phyloP scores from a whole-genome alignment of 495 filamentous ascomycete genomes.

The Astrocystis sublimbata region DNA sequence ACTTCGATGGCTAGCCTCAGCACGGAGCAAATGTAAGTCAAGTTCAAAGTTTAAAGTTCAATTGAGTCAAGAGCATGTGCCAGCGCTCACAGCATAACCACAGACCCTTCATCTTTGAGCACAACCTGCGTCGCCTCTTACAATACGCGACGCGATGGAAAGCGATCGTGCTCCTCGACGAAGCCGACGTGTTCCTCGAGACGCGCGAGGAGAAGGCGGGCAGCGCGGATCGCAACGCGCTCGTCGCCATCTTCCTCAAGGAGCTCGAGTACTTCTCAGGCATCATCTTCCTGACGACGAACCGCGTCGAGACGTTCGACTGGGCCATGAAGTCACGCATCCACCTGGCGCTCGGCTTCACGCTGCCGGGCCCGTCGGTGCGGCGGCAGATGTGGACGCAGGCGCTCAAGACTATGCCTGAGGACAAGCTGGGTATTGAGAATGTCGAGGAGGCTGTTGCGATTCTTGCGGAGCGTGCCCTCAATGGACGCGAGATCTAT shows the following conservation, averaged over 20 bases:
- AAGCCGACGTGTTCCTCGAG: conserved; percentile 74
- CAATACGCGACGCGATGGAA: conserved; percentile 83
- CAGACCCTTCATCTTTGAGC: conserved; percentile 67
- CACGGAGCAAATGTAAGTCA: conserved; percentile 51
- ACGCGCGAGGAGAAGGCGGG: conserved; percentile 67
- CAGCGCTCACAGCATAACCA: conserved; percentile 72
- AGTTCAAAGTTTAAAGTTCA: too few species aligned
- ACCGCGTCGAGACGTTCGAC: conserved; percentile 49
- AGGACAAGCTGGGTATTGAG: not conserved
- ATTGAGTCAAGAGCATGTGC: conserved; percentile 74
- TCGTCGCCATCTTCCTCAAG: conserved; percentile 52
- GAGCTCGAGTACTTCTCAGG: conserved; percentile 44
- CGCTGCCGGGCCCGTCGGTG: conserved; percentile 10
- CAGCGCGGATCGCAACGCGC: conserved; percentile 57
- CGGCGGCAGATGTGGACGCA: conserved; percentile 22
- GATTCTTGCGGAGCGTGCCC: conserved; percentile 12
- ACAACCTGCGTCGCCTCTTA: conserved; percentile 71
- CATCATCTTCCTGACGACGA: conserved; percentile 48
- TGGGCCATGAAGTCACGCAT: conserved; percentile 54
- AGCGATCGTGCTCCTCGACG: conserved; percentile 69
- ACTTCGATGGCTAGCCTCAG: conserved; percentile 9
- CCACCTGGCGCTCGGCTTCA: conserved; percentile 35
- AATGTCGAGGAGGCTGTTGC: not conserved
- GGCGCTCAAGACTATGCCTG: not conserved
- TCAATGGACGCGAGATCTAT: conserved; percentile 41